phyloP scores from a whole-genome alignment of 805 yeast genomes.

The Candida caryicola region DNA sequence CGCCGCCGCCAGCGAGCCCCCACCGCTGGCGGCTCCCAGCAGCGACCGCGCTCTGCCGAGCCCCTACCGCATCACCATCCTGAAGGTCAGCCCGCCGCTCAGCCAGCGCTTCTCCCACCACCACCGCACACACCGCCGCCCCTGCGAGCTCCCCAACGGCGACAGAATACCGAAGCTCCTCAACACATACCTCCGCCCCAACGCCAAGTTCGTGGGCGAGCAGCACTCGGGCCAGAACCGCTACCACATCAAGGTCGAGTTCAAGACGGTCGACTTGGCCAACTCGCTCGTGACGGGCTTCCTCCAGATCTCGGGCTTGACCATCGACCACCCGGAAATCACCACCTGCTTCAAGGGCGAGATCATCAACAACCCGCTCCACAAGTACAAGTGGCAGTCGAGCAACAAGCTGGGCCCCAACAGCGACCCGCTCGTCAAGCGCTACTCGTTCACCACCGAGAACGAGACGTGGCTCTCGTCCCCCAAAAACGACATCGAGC shows the following conservation, averaged over 20 bases:
- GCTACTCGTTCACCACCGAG: constrained; percentile 55
- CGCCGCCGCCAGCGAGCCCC: neutral
- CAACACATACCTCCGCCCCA: constrained; percentile 53
- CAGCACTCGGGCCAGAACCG: constrained; percentile 67
- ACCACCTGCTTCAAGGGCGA: constrained; percentile 75
- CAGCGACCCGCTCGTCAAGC: constrained; percentile 14
- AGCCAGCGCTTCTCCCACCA: neutral
- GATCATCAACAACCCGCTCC: constrained; percentile 53
- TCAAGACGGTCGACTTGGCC: constrained; percentile 64
- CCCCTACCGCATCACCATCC: neutral
- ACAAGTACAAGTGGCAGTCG: constrained; percentile 20
- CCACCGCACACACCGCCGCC: neutral
- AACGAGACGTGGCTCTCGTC: constrained; percentile 56
- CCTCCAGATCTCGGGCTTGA: constrained; percentile 62
- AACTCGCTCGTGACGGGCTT: constrained; percentile 52
- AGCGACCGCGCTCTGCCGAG: neutral
- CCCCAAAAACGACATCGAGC: constrained; percentile 43
- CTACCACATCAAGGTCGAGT: constrained; percentile 66
- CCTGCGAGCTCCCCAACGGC: neutral
- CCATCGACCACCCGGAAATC: constrained; percentile 58
- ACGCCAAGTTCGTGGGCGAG: constrained; percentile 60
- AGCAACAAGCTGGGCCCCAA: constrained; percentile 7
- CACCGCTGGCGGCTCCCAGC: neutral
- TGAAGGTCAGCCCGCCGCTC: neutral
- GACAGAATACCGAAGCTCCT: constrained; percentile 28